phyloP scores from a whole-genome alignment of 2,329 filamentous ascomycete species.

The Exophiala mesophila region DNA sequence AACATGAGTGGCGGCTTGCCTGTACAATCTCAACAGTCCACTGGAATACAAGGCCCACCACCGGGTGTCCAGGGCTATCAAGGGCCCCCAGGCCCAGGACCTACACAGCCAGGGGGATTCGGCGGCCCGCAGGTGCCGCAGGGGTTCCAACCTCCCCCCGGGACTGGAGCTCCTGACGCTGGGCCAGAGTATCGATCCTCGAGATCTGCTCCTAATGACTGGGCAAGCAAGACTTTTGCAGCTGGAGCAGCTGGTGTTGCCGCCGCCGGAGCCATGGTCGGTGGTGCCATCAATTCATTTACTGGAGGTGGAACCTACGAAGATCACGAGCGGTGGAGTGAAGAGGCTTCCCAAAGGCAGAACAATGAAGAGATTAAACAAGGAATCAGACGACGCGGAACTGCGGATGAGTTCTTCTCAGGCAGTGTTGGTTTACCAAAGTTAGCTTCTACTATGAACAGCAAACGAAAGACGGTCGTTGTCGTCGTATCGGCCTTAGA shows the following conservation, averaged over 20 bases:
- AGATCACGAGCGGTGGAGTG: constrained; percentile 87
- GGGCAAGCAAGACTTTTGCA: constrained; percentile 72
- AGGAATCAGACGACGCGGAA: constrained; percentile 26
- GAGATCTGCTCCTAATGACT: constrained; percentile 60
- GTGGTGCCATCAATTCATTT: constrained; percentile 76
- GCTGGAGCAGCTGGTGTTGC: constrained; percentile 77
- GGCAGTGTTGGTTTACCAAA: constrained; percentile 21
- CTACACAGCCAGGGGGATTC: constrained; percentile 27
- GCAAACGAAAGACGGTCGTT: constrained; percentile 69
- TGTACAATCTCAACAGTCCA: constrained; percentile 31
- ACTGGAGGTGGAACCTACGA: constrained; percentile 75
- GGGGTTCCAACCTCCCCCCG: constrained; percentile 14
- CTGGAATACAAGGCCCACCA: constrained; percentile 17
- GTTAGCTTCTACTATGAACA: constrained; percentile 12
- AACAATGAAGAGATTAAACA: constrained; percentile 30
- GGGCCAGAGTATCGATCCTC: constrained; percentile 32
- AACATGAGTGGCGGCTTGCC: constrained; percentile 27
- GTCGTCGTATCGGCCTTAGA: constrained; percentile 80
- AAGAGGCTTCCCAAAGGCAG: constrained; percentile 71
- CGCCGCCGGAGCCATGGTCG: constrained; percentile 75
- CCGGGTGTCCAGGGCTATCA: constrained; percentile 20
- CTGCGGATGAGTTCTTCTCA: constrained; percentile 30
- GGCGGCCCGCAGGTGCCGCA: constrained; percentile 27
- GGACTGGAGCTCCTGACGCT: constrained; percentile 28
- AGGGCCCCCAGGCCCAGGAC: constrained; percentile 20